A percentile compares a stretch with the other conserved stretches of the same genome.
These are phyloP conservation scores for Lactarius sp. DNA, from an alignment of 768 basidiomycete species.

Conservation along the genomic window DNA sequence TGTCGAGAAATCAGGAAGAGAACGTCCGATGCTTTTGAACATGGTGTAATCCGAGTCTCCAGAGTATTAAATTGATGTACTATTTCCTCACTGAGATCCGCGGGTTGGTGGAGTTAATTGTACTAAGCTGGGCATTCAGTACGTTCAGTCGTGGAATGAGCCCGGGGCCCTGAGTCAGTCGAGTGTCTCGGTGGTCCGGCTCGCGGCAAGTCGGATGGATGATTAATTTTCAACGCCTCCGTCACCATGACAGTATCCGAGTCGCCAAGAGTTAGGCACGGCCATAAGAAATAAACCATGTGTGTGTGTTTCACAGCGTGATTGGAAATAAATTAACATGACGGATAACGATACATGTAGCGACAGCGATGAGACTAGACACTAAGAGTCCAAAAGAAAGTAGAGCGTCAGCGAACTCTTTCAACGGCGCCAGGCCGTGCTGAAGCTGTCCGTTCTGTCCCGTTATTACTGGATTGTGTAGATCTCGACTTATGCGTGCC, in stretches of 20 bases:
- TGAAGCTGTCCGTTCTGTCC: conserved; percentile 11
- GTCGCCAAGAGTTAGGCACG: background rate
- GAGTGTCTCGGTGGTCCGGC: background rate
- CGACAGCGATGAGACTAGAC: background rate
- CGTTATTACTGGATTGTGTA: conserved; percentile 1
- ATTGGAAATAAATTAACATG: conserved; percentile 20
- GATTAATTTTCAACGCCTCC: background rate
- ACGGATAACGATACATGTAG: conserved; percentile 19
- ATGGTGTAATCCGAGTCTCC: background rate
- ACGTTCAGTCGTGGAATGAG: background rate
- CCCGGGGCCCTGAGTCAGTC: too few relatives aligned
- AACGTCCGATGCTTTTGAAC: conserved; percentile 18
- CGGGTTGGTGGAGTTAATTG: background rate
- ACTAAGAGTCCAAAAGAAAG: background rate
- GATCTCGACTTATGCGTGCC: conserved; percentile 13
- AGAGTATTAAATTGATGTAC: background rate
- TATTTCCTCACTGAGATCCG: background rate
- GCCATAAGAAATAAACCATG: background rate
- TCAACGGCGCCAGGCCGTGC: conserved; percentile 16
- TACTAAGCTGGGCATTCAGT: background rate
- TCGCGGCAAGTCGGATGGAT: background rate
- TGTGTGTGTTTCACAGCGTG: conserved; percentile 4
- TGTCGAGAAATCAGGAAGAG: conserved; percentile 50
- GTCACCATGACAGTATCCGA: background rate
- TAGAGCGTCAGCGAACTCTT: conserved; percentile 4